Evolutionary conservation across 1,139 yeast genomes (phyloP).

Genomic region (Candida sojae): DNA sequence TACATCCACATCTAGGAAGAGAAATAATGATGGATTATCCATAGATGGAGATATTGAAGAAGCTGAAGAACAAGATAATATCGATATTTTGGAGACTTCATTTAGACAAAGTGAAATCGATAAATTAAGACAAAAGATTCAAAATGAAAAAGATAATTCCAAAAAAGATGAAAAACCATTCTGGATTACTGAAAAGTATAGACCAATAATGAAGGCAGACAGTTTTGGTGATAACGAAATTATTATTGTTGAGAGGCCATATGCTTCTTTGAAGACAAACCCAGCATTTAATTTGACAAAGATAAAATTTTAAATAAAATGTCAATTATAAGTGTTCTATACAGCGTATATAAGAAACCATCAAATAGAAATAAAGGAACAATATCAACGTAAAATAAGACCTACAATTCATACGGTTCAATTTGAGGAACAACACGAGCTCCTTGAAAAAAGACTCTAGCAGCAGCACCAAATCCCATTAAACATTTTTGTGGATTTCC

Average conservation of each 20-base stretch:
- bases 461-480: conserved; percentile 69
- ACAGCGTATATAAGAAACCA: background rate
- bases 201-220: conserved; percentile 69
- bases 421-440: conserved; percentile 54
- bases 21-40: conserved; percentile 64
- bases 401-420: conserved; percentile 13
- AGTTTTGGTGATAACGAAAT: conserved; percentile 59
- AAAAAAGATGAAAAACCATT: conserved; percentile 46
- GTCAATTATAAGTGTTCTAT: conserved; percentile 3
- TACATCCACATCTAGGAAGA: conserved; percentile 43
- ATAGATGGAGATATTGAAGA: conserved; percentile 30
- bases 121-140: conserved; percentile 28
- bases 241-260: conserved; percentile 77
- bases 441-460: conserved; percentile 68
- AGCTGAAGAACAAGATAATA: conserved; percentile 26
- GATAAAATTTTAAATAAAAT: conserved; percentile 45
- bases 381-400: background rate
- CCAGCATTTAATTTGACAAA: conserved; percentile 80
- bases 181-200: conserved; percentile 77
- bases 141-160: conserved; percentile 23
- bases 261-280: conserved; percentile 55
- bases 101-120: conserved; percentile 34
- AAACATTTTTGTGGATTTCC: conserved; percentile 53
- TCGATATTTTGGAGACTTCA: conserved; percentile 32
- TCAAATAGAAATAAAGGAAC: background rate